Conservation (phyloP, 129 eudicot species). For the Ambrosia artemisiifolia region DNA sequence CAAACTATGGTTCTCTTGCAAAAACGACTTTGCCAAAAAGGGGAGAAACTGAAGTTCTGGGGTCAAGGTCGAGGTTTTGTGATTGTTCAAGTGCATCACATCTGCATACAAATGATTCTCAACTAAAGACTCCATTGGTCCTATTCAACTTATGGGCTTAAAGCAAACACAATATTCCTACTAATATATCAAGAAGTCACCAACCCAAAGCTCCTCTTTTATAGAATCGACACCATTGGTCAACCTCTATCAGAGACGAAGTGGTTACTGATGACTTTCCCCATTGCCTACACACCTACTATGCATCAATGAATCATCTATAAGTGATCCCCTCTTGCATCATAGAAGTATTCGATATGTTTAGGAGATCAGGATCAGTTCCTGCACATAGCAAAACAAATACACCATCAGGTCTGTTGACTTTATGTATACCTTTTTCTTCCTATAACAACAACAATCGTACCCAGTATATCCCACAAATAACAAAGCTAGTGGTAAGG, state of each 20-base stretch:
- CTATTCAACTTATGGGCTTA: slow-evolving; percentile 11
- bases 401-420: slow-evolving; percentile 11
- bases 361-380: background rate
- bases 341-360: background rate
- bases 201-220: background rate
- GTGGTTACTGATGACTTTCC: background rate
- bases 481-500: too few relatives aligned
- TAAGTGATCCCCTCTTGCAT: slow-evolving; percentile 14
- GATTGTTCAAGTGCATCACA: slow-evolving; percentile 13
- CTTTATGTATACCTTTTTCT: background rate
- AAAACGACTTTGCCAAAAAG: background rate
- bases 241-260: slow-evolving; percentile 1
- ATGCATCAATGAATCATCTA: slow-evolving; percentile 2
- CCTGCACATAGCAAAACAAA: slow-evolving; percentile 17
- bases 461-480: too few relatives aligned
- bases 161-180: slow-evolving; percentile 10
- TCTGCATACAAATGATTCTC: background rate
- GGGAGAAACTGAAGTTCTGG: slow-evolving; percentile 14
- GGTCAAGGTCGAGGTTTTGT: background rate
- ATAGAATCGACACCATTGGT: background rate
- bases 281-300: background rate
- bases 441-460: background rate
- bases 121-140: slow-evolving; percentile 17
- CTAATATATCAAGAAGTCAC: background rate
- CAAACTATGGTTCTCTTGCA: slow-evolving; percentile 20